Evolutionary conservation across 108 stramenopile genomes (phyloP).

Genomic region (Cylindrotheca fusiformis): DNA sequence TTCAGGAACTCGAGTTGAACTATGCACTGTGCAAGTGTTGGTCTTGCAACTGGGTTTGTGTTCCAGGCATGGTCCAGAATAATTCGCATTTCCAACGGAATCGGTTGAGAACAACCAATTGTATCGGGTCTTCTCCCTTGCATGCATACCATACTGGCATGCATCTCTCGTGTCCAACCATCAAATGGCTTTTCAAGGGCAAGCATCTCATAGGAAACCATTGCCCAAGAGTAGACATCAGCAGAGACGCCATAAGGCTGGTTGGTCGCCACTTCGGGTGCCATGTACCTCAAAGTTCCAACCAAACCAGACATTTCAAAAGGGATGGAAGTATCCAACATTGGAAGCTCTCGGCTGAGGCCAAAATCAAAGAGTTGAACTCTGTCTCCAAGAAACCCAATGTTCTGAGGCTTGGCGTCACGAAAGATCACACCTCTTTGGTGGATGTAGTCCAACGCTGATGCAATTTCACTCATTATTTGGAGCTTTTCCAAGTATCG

Average conservation of each 20-base stretch:
- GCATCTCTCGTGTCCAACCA: slow-evolving; percentile 74
- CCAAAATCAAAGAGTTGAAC: slow-evolving; percentile 88
- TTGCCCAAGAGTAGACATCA: slow-evolving; percentile 73
- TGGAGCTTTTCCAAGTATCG: slow-evolving; percentile 26
- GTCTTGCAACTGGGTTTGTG: slow-evolving; percentile 14
- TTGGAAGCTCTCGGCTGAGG: slow-evolving; percentile 68
- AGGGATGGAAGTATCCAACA: slow-evolving; percentile 23
- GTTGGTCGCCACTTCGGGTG: slow-evolving; percentile 50
- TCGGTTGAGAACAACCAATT: slow-evolving; percentile 15
- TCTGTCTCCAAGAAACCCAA: slow-evolving; percentile 44
- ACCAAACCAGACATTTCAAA: slow-evolving; percentile 61
- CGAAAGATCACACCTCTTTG: slow-evolving; percentile 59
- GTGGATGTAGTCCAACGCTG: slow-evolving; percentile 67
- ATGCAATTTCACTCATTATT: slow-evolving; percentile 45
- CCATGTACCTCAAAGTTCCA: slow-evolving; percentile 81
- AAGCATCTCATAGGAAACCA: slow-evolving; percentile 66
- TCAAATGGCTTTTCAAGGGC: slow-evolving; percentile 60
- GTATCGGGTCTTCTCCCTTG: slow-evolving; percentile 33
- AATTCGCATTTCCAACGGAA: slow-evolving; percentile 19
- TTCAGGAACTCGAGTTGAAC: slow-evolving; percentile 16
- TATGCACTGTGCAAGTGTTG: slow-evolving; percentile 21
- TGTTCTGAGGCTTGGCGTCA: slow-evolving; percentile 64
- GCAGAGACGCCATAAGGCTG: slow-evolving; percentile 61
- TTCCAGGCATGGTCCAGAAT: slow-evolving; percentile 32
- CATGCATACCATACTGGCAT: slow-evolving; percentile 61